phyloP scores from a whole-genome alignment of 176 grass and related monocot genomes.

The Zea mays region Zm-B73-REFERENCE-NAM-5.0 NC_050102.1:131681001-131681500 shows the following conservation, averaged over 20 bases:
- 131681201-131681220: conserved; percentile 30
- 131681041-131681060: background rate
- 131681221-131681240: background rate
- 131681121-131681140: background rate
- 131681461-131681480: conserved; percentile 61
- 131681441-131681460: conserved; percentile 84
- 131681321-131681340: conserved; percentile 68
- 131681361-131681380: conserved; percentile 97
- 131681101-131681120: background rate
- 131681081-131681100: background rate
- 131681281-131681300: conserved; percentile 48
- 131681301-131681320: conserved; percentile 94
- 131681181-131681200: conserved; percentile 13
- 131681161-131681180: conserved; percentile 27
- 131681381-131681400: conserved; percentile 72
- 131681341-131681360: conserved; percentile 51
- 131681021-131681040: background rate
- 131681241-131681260: conserved; percentile 4
- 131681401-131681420: conserved; percentile 74
- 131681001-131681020: conserved; percentile 14
- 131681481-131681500: background rate
- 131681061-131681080: background rate
- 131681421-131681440: conserved; percentile 86
- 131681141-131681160: background rate
- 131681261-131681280: conserved; percentile 25